Base-by-base conservation (phyloP, 441 rosid genomes). In the Populus hybrid region DNA sequence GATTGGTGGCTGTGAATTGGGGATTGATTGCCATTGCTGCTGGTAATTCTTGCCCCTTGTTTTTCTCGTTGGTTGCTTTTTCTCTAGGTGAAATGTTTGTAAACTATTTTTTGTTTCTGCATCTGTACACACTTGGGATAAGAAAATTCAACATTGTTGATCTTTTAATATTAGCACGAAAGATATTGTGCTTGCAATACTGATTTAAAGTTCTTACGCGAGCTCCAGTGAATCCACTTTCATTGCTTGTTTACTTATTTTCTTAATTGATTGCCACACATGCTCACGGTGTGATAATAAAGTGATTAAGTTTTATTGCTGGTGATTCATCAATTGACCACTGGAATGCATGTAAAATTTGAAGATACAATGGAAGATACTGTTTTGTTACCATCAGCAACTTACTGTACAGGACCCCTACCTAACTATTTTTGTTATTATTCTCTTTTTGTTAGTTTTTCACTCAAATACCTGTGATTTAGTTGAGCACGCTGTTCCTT, bases 1-100 rank as follows among this genome's bases (percentile, higher is more conserved):
- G 82, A 85, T 28, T 74, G 24, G 65, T 71, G 73, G 75, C 74
- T 78, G 28, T 70, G 9, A 26, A 19, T 36, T 23, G 77, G 21
- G 34, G 34, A 50, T 72, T 32, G 11, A 61, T 32, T 66, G 46
- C 12, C 35, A 19, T 59, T 57, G 57, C 36, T 68, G 70, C 71
- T 78, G 68, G 32, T 46, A 3, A 63, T 64, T 67, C 24, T 69
- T 69, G 42, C 28, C 67, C 76, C 59, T 69, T 30, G 12, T 10
- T 28, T 1, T 61, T 74, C 7, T 78, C 71, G 28, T 26, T 18
- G 24, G 14, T 18, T 23, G 34, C 2, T 26, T 68, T 28, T 6
- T 34, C 16, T 34, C 1, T 34, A 42, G 71, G 23, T 26, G 42
- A 12, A 40, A 40, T 40, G 50, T 16, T 28, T 69, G 32, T 16